Conservation (phyloP, 2,329 filamentous ascomycete species). For the Talaromyces sp. region DNA sequence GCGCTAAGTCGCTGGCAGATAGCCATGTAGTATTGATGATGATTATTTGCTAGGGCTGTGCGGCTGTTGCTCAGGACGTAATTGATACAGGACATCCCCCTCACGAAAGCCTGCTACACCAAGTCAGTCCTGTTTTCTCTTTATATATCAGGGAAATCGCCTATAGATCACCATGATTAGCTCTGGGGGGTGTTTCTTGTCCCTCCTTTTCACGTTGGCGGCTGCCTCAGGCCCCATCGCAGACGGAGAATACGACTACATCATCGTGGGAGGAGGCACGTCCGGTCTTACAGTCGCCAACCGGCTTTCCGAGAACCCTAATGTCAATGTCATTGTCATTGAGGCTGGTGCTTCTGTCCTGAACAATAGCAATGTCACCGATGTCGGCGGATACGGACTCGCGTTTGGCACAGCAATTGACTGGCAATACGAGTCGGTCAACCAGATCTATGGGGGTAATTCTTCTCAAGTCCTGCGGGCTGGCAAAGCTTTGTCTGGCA, state of each 20-base stretch:
- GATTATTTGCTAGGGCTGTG: neutral
- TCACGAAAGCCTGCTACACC: neutral
- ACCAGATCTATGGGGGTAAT: slow-evolving; percentile 33
- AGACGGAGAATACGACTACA: slow-evolving; percentile 20
- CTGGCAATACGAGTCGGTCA: slow-evolving; percentile 35
- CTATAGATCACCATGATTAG: neutral
- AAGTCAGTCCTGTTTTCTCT: neutral
- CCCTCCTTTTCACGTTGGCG: neutral
- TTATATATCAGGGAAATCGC: neutral
- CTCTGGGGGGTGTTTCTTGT: neutral
- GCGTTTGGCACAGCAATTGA: slow-evolving; percentile 33
- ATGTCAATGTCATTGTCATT: slow-evolving; percentile 23
- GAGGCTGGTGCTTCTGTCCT: slow-evolving; percentile 25
- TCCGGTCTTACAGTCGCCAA: slow-evolving; percentile 30
- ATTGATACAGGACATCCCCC: neutral
- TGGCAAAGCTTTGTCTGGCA: slow-evolving; percentile 42
- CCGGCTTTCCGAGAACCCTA: slow-evolving; percentile 27
- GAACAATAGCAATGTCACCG: slow-evolving; percentile 26
- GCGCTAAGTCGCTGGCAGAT: neutral
- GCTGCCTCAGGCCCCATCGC: neutral
- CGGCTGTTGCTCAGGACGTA: neutral
- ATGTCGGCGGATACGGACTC: slow-evolving; percentile 17
- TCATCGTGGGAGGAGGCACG: slow-evolving; percentile 32
- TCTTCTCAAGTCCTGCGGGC: slow-evolving; percentile 27
- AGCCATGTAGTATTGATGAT: neutral